Conservation (phyloP, 495 filamentous ascomycete genomes). For the Penicillium antarcticum region DNA sequence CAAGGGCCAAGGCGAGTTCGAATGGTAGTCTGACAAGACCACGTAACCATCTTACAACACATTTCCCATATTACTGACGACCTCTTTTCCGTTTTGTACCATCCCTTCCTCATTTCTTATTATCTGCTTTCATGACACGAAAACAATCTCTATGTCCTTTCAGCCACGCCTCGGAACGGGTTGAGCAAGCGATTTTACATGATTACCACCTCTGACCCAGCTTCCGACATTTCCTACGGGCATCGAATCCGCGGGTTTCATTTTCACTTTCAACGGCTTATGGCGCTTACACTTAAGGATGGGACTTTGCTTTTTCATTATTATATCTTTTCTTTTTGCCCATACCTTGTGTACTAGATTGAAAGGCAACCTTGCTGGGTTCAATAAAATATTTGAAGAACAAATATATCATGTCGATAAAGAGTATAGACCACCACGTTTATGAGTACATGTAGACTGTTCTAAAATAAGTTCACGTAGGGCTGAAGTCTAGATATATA, state of each 20-base stretch:
- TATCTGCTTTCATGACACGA: slow-evolving; percentile 8
- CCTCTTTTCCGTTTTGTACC: slow-evolving; percentile 15
- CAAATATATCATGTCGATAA: slow-evolving; percentile 1
- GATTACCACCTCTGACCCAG: slow-evolving; percentile 10
- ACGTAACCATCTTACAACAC: not conserved
- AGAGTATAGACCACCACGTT: no score
- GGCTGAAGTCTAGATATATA: no score
- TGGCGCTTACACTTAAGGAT: slow-evolving; percentile 15
- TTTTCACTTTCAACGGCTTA: slow-evolving; percentile 12
- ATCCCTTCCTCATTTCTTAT: slow-evolving; percentile 4
- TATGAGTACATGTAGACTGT: no score
- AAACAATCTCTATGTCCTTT: slow-evolving; percentile 9
- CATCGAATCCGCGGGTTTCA: not conserved
- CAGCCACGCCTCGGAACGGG: slow-evolving; percentile 11
- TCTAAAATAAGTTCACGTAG: no score
- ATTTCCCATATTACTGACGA: slow-evolving; percentile 5
- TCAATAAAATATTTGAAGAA: slow-evolving; percentile 3
- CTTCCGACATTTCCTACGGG: slow-evolving; percentile 3
- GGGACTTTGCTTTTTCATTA: slow-evolving; percentile 5
- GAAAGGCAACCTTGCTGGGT: slow-evolving; percentile 11
- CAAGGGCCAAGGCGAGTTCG: slow-evolving; percentile 94
- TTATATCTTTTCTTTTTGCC: not conserved
- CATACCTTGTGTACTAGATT: slow-evolving; percentile 19
- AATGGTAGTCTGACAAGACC: slow-evolving; percentile 64
- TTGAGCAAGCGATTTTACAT: slow-evolving; percentile 18